These are phyloP conservation scores for Fusarium nelsonii DNA, from an alignment of 2,329 filamentous ascomycete species.

Conservation along the genomic window DNA sequence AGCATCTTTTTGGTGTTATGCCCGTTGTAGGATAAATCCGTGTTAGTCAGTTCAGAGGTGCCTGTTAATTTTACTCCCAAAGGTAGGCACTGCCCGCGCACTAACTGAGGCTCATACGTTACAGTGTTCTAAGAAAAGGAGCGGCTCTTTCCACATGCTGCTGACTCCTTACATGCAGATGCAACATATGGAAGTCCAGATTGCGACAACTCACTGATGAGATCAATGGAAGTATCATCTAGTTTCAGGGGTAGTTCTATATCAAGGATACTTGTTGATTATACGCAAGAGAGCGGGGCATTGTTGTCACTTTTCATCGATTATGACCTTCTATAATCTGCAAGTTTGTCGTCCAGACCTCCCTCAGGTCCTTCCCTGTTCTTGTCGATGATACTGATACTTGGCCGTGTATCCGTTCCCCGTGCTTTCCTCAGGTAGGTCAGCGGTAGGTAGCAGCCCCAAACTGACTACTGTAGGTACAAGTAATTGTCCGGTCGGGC, in stretches of 20 bases:
- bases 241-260: slow-evolving; percentile 34
- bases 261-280: slow-evolving; percentile 21
- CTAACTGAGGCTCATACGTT: slow-evolving; percentile 27
- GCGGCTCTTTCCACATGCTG: slow-evolving; percentile 16
- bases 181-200: background rate
- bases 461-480: background rate
- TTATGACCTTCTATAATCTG: slow-evolving; percentile 27
- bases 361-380: slow-evolving; percentile 14
- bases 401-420: background rate
- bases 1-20: slow-evolving; percentile 1
- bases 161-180: background rate
- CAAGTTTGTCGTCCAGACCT: slow-evolving; percentile 5
- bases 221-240: slow-evolving; percentile 6
- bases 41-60: background rate
- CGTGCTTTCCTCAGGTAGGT: slow-evolving; percentile 27
- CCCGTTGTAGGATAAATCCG: background rate
- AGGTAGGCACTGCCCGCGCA: background rate
- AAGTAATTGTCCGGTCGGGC: slow-evolving; percentile 20
- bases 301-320: slow-evolving; percentile 32
- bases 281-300: slow-evolving; percentile 10
- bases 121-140: slow-evolving; percentile 20
- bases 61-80: no score
- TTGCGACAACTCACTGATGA: slow-evolving; percentile 20
- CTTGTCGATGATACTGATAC: background rate
- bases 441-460: background rate